phyloP scores from a whole-genome alignment of 139 green algal genomes.

The Ettlia oleoabundans region DNA sequence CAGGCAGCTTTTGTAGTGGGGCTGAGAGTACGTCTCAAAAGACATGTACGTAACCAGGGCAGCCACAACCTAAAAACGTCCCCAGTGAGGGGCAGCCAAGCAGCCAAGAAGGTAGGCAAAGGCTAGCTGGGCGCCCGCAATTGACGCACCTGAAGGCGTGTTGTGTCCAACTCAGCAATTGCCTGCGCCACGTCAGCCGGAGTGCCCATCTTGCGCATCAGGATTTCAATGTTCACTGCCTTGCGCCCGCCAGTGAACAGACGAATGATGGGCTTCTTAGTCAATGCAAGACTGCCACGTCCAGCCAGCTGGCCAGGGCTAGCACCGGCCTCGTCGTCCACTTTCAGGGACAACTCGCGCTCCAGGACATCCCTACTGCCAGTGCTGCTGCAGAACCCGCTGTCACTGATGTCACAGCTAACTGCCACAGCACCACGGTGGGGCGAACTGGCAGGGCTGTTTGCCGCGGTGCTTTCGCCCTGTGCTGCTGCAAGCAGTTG shows the following conservation, averaged over 20 bases:
- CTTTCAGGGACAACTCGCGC: neutral
- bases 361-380: neutral
- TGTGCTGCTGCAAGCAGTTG: neutral
- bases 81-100: neutral
- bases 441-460: neutral
- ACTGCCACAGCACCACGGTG: neutral
- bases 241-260: slow-evolving; percentile 13
- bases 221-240: slow-evolving; percentile 36
- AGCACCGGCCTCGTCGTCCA: neutral
- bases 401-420: neutral
- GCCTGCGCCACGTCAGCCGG: slow-evolving; percentile 24
- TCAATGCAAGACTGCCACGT: neutral
- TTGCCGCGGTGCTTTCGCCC: neutral
- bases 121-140: neutral
- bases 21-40: too few relatives aligned
- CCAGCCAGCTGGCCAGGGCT: neutral
- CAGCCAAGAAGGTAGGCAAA: neutral
- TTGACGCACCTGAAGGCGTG: slow-evolving; percentile 2
- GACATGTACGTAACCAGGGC: too few relatives aligned
- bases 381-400: neutral
- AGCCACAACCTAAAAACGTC: too few relatives aligned
- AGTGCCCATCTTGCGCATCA: slow-evolving; percentile 27
- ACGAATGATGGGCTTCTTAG: neutral
- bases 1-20: too few relatives aligned
- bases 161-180: slow-evolving; percentile 13